Percentiles rank a stretch among this genome's conserved stretches.
Conservation (phyloP, 2,329 filamentous ascomycete species). For the Ophiocordyceps camponoti-floridani region DNA sequence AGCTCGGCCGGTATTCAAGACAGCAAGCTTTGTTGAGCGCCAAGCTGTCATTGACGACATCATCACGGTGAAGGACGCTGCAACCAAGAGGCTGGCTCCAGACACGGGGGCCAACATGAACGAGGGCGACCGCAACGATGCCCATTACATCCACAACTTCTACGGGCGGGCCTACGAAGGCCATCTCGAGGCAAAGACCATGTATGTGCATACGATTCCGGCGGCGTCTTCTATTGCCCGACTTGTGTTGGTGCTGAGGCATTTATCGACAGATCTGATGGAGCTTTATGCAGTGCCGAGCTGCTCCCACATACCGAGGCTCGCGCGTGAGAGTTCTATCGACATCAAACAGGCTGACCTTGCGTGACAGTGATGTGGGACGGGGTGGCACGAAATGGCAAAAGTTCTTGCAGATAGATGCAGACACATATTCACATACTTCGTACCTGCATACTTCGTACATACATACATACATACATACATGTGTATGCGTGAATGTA, state of each 20-base stretch:
- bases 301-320: no score
- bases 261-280: slow-evolving; percentile 9
- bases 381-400: no score
- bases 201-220: slow-evolving; percentile 16
- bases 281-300: slow-evolving; percentile 1
- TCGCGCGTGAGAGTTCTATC: no score
- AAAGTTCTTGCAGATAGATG: no score
- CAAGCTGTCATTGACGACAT: slow-evolving; percentile 8
- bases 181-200: slow-evolving; percentile 14
- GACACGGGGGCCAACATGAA: slow-evolving; percentile 23
- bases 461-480: no score
- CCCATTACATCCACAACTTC: slow-evolving; percentile 13
- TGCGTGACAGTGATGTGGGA: no score
- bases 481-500: no score
- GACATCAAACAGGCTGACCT: no score
- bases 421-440: no score
- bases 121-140: slow-evolving; percentile 19
- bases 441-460: no score
- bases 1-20: slow-evolving; percentile 5
- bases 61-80: slow-evolving; percentile 11
- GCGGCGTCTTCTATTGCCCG: slow-evolving; percentile 16
- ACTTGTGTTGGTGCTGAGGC: slow-evolving; percentile 19
- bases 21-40: slow-evolving; percentile 4
- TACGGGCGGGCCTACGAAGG: slow-evolving; percentile 15
- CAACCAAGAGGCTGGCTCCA: slow-evolving; percentile 17